Conservation (phyloP, 2,329 filamentous ascomycete genomes). For the Boeremia exigua region DNA sequence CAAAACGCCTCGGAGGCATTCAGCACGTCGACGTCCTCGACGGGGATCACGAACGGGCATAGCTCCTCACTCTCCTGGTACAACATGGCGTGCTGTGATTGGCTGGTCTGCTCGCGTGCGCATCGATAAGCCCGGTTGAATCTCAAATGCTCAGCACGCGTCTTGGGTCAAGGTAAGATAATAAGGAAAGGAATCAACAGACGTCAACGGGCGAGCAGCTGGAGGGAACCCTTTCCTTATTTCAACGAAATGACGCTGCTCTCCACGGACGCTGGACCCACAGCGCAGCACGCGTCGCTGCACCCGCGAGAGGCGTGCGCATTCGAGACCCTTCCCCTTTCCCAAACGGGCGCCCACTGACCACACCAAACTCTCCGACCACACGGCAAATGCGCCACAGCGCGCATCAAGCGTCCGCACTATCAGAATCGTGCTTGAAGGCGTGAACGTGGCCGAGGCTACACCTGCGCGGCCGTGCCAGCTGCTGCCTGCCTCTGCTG, state of each 20-base stretch:
- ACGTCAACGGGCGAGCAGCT: constrained; percentile 4
- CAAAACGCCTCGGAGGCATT: constrained; percentile 51
- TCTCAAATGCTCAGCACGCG: neutral
- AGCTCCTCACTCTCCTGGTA: constrained; percentile 15
- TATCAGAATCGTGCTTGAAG: constrained; percentile 3
- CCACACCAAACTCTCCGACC: constrained; percentile 17
- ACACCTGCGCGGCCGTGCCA: neutral
- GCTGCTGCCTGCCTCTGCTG: neutral
- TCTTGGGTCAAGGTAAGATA: neutral
- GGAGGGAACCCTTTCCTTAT: constrained; percentile 17
- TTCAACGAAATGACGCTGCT: constrained; percentile 20
- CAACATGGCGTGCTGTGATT: constrained; percentile 18
- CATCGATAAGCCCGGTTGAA: constrained; percentile 14
- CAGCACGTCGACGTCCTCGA: constrained; percentile 50
- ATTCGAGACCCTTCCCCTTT: constrained; percentile 19
- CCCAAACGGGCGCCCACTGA: constrained; percentile 4
- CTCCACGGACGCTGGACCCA: constrained; percentile 5
- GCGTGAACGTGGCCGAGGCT: neutral
- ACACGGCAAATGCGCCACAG: constrained; percentile 12
- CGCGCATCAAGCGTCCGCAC: constrained; percentile 11
- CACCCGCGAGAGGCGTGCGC: neutral
- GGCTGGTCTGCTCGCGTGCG: constrained; percentile 10
- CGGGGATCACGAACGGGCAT: constrained; percentile 53
- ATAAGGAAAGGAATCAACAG: neutral
- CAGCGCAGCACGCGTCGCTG: neutral